These are phyloP conservation scores for Mycena latifolia DNA, from an alignment of 768 basidiomycete genomes.

Conservation along the genomic window DNA sequence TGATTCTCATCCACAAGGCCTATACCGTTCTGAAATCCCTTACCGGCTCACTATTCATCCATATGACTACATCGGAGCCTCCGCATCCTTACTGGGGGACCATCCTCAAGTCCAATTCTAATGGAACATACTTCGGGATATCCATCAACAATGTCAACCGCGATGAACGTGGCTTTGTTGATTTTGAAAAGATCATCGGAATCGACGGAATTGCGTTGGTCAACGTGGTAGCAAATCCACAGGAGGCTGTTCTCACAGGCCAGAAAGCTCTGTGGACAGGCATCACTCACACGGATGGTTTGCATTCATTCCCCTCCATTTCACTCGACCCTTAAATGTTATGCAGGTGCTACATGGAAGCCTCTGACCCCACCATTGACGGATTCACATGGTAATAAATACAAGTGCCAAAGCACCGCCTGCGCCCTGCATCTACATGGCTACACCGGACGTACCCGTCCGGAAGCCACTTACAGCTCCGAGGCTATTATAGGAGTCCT, in stretches of 20 bases:
- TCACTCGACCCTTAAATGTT: slow-evolving; percentile 12
- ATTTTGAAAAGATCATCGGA: slow-evolving; percentile 98
- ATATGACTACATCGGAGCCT: slow-evolving; percentile 91
- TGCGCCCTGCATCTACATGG: slow-evolving; percentile 95
- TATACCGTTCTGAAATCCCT: slow-evolving; percentile 96
- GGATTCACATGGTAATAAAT: slow-evolving; percentile 83
- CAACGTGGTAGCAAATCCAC: slow-evolving; percentile 89
- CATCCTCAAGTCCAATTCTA: slow-evolving; percentile 96
- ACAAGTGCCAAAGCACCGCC: slow-evolving; percentile 75
- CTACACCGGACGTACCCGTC: slow-evolving; percentile 92
- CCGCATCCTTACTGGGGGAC: slow-evolving; percentile 87
- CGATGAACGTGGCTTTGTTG: slow-evolving; percentile 88
- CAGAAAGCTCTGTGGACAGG: slow-evolving; percentile 83
- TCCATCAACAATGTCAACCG: slow-evolving; percentile 92
- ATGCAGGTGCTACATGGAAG: slow-evolving; percentile 88
- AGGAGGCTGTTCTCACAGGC: slow-evolving; percentile 77
- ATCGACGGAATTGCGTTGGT: slow-evolving; percentile 95
- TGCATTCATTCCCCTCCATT: slow-evolving; percentile 40
- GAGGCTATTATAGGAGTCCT: slow-evolving; percentile 93
- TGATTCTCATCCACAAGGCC: slow-evolving; percentile 62
- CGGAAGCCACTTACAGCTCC: slow-evolving; percentile 93
- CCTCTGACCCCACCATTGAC: slow-evolving; percentile 76
- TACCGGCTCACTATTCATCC: slow-evolving; percentile 94
- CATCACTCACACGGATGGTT: slow-evolving; percentile 98
- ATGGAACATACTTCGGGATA: slow-evolving; percentile 95